These are phyloP conservation scores for Rosa chinensis DNA, from an alignment of 306 rosid genomes.

Conservation along the genomic window DNA sequence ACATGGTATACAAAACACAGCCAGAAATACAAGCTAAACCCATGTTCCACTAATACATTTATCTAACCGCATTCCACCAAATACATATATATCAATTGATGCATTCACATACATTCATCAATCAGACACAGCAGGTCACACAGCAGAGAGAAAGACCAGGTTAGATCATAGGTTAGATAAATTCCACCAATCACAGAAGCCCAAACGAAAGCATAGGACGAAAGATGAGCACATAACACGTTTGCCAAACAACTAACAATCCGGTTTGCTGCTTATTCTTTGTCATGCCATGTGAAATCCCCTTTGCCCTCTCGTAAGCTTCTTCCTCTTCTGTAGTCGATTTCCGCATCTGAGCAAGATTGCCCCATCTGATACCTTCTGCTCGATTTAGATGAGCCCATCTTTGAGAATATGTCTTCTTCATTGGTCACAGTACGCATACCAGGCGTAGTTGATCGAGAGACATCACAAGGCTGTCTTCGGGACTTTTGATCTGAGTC, in stretches of 20 bases:
- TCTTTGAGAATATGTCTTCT: slow-evolving; percentile 68
- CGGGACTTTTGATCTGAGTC: slow-evolving; percentile 58
- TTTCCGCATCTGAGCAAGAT: slow-evolving; percentile 95
- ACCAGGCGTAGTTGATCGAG: slow-evolving; percentile 60
- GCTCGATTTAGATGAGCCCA: slow-evolving; percentile 58
- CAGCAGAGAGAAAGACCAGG: slow-evolving; percentile 46
- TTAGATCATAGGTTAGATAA: slow-evolving; percentile 75
- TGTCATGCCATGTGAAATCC: slow-evolving; percentile 59
- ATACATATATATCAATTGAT: slow-evolving; percentile 23
- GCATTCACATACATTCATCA: slow-evolving; percentile 45
- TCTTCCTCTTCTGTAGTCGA: slow-evolving; percentile 94
- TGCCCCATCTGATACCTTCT: slow-evolving; percentile 69
- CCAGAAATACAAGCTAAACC: slow-evolving; percentile 15
- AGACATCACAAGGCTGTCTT: slow-evolving; percentile 51
- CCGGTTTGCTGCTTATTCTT: slow-evolving; percentile 42
- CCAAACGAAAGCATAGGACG: slow-evolving; percentile 33
- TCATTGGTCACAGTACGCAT: slow-evolving; percentile 37
- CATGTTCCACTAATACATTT: slow-evolving; percentile 20
- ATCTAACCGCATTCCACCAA: slow-evolving; percentile 13
- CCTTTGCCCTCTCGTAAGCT: slow-evolving; percentile 72
- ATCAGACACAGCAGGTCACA: slow-evolving; percentile 49
- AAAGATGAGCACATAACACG: slow-evolving; percentile 48
- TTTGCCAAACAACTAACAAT: slow-evolving; percentile 35
- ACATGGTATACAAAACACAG: slow-evolving; percentile 10
- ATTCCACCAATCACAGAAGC: slow-evolving; percentile 59